Conservation (phyloP, 805 yeast genomes). For the Pichia heedii region DNA sequence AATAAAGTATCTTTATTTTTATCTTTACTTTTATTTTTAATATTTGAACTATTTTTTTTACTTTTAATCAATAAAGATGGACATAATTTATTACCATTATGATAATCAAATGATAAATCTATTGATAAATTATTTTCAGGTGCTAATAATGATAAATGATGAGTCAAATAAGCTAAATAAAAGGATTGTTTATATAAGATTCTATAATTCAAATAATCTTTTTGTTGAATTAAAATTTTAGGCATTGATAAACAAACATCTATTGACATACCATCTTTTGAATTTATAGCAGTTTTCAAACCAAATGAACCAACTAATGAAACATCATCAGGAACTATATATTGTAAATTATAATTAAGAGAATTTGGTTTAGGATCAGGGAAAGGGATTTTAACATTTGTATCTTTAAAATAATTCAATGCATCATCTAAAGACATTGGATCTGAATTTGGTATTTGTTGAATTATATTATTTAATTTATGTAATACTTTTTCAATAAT, state of each 20-base stretch:
- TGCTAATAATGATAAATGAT: conserved; percentile 45
- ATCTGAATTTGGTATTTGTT: conserved; percentile 49
- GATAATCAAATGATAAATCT: conserved; percentile 50
- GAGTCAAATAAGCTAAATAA: conserved; percentile 72
- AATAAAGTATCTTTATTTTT: conserved; percentile 45
- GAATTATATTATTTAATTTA: conserved; percentile 58
- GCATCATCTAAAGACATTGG: conserved; percentile 50
- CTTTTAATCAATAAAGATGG: conserved; percentile 56
- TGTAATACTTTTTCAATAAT: conserved; percentile 69
- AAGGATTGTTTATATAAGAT: conserved; percentile 86
- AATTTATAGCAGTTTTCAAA: conserved; percentile 67
- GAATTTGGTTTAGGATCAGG: conserved; percentile 78
- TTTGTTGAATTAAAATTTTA: conserved; percentile 57
- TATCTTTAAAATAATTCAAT: conserved; percentile 39
- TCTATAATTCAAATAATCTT: conserved; percentile 85
- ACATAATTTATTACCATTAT: conserved; percentile 68
- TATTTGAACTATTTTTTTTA: conserved; percentile 32
- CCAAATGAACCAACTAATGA: conserved; percentile 87
- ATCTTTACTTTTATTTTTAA: conserved; percentile 30
- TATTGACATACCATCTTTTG: conserved; percentile 51
- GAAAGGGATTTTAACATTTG: conserved; percentile 56
- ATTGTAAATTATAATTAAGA: conserved; percentile 64
- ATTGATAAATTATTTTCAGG: conserved; percentile 52
- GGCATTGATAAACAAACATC: conserved; percentile 87
- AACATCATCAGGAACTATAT: conserved; percentile 60